Evolutionary conservation across 352 stramenopile species (phyloP).

Genomic region (Globisporangium splendens): DNA sequence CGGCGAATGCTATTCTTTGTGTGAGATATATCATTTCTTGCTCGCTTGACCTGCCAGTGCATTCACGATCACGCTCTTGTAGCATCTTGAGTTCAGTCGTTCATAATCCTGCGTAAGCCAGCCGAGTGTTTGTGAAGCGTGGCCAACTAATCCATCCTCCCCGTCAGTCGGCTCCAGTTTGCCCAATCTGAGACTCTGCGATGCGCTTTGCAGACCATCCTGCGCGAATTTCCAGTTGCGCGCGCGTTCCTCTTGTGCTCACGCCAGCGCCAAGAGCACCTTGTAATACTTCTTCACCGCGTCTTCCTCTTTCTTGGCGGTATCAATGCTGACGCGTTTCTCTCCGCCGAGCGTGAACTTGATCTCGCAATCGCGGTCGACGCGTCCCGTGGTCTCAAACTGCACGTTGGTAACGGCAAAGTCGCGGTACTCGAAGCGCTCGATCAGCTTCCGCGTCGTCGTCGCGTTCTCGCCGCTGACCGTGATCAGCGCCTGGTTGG

Average conservation of each 20-base stretch:
- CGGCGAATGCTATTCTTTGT: too few relatives aligned
- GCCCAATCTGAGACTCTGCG: too few relatives aligned
- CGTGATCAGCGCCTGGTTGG: conserved; percentile 50
- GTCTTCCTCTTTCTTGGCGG: conserved; percentile 43
- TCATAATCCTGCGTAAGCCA: too few relatives aligned
- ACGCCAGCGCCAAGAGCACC: conserved; percentile 33
- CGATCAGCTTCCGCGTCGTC: conserved; percentile 47
- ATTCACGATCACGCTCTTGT: too few relatives aligned
- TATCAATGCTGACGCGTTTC: conserved; percentile 41
- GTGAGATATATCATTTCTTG: too few relatives aligned
- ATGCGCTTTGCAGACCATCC: conserved; percentile 3
- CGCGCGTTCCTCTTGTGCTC: conserved; percentile 34
- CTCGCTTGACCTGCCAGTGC: too few relatives aligned
- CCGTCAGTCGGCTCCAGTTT: too few relatives aligned
- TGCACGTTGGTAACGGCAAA: conserved; percentile 24
- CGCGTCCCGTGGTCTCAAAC: conserved; percentile 51
- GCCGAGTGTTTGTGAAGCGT: too few relatives aligned
- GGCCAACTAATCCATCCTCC: too few relatives aligned
- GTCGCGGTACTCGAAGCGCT: conserved; percentile 40
- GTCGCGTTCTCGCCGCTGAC: conserved; percentile 33
- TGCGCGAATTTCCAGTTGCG: conserved; percentile 33
- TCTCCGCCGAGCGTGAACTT: conserved; percentile 45
- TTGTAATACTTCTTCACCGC: conserved; percentile 51
- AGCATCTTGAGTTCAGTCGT: too few relatives aligned
- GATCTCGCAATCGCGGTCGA: conserved; percentile 65